Evolutionary conservation across 805 yeast species (phyloP).

Genomic region (Candida khao-thaluensis): DNA sequence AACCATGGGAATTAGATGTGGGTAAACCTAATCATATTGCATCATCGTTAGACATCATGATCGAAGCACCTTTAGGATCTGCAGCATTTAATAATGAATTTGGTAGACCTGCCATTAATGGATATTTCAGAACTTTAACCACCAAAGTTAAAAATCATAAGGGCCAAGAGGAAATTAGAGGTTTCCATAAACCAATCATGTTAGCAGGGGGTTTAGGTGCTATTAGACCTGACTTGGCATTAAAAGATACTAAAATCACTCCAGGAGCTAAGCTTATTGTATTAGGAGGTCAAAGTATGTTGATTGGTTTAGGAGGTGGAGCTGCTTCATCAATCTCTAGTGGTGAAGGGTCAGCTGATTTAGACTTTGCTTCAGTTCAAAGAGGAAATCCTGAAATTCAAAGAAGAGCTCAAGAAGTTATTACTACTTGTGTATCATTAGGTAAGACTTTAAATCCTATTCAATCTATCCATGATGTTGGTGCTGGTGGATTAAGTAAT

Average conservation of each 20-base stretch:
- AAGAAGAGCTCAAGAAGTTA: slow-evolving; percentile 98
- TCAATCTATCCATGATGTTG: slow-evolving; percentile 96
- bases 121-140: slow-evolving; percentile 94
- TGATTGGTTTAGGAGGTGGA: slow-evolving; percentile 99
- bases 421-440: slow-evolving; percentile 86
- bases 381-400: slow-evolving; percentile 99
- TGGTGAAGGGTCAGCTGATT: slow-evolving; percentile 92
- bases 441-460: slow-evolving; percentile 70
- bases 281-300: slow-evolving; percentile 96
- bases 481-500: slow-evolving; percentile 98
- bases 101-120: slow-evolving; percentile 96
- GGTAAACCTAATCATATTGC: slow-evolving; percentile 96
- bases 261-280: slow-evolving; percentile 92
- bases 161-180: slow-evolving; percentile 76
- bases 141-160: slow-evolving; percentile 65
- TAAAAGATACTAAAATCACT: slow-evolving; percentile 82
- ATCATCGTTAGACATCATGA: slow-evolving; percentile 88
- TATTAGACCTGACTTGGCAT: slow-evolving; percentile 86
- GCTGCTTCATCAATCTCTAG: slow-evolving; percentile 98
- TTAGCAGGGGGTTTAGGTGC: slow-evolving; percentile 99
- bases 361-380: slow-evolving; percentile 98
- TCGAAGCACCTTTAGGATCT: slow-evolving; percentile 95
- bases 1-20: slow-evolving; percentile 92
- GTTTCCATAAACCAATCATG: slow-evolving; percentile 99
- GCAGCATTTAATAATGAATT: slow-evolving; percentile 98